Base-by-base conservation (phyloP, 139 green algal species). In the Volvox africanus region DNA sequence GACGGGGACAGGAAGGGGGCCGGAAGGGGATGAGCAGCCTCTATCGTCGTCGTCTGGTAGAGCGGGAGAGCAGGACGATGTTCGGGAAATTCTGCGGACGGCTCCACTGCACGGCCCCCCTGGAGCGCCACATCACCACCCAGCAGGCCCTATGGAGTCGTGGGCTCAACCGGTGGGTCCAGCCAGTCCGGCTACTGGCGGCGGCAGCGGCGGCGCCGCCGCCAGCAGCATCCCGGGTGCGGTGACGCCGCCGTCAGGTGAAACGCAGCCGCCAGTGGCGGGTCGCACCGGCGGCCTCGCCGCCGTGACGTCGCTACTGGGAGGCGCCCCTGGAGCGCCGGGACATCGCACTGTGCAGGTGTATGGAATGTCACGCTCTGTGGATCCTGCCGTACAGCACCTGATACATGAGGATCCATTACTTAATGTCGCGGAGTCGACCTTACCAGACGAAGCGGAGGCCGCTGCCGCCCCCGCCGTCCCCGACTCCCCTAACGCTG, bases 401-500 rank as follows among this genome's bases (percentile, higher is more conserved):
- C 0, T 90, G 2, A 35, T 83, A 0, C 86, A 90, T 37, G 86
- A 90, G n/a, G 86, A 90, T 35, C 86, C 86, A 17, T 16, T 84
- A 44, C 44, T 55, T 55, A 9, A 55, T 9, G 44, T 55, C 44
- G 44, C 9, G 44, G 44, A 5, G 44, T 9, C 9, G 44, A 55
- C 44, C 44, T 9, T 55, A 9, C 44, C 44, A 55, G 44, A 9
- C 5, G 44, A 55, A 55, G 44, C 44, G 9, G 44, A 55, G 44
- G 9, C 44, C 44, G 44, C 44, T 55, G 44, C 44, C 44, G 44
- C 44, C 9, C 5, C 44, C 44, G 9, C 44, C 44, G 44, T 14
- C 44, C 5, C 44, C 44, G 44, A n/a, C n/a, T n/a, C 44, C 44
- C 44, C 44, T 5, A 9, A 5, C 44, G 44, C 44, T 9, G 44